Base-by-base conservation (phyloP, 371 early-diverging fungal genomes). In the Dichotomocladium elegans region DNA sequence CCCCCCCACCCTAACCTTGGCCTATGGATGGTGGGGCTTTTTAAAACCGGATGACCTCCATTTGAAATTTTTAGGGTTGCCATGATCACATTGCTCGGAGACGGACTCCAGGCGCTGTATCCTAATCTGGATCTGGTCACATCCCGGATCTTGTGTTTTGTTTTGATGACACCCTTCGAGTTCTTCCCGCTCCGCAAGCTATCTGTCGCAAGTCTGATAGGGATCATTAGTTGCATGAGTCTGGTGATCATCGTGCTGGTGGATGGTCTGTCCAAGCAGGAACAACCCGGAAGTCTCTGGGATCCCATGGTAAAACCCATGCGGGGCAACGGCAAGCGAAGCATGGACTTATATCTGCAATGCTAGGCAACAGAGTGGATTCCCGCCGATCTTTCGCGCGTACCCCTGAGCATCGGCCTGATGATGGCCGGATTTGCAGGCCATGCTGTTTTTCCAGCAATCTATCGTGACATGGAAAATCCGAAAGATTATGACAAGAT, bases 371-470 rank as follows among this genome's bases (percentile, higher is more conserved):
- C 68, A 10, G 62, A 64, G 59, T 22, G 60, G 30, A 43, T 62
- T 51, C 64, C 70, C 48, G 21, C 53, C 51, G 54, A 61, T 49
- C 50, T 55, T 14, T 53, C 50, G 15, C 57, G 43, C 41, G 42
- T 67, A 1, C 70, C 72, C 28, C 58, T 68, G 21, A 59, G 61
- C 54, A 72, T 65, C 52, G 72, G 66, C 2, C 54, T 69, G 27
- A 66, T 72, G 31, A 69, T 72, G 70, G 65, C 69, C 33, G 72
- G 66, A 3, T 74, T 64, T 60, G 54, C 60, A 7, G 81, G 83
- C 28, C 87, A 86, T 63, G 78, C 83, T 12, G 82, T 86, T 3
- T 82, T 85, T 53, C 86, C 90, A 7, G 61, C 65, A 67, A 71
- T 88, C 17, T 86, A 87, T 50, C 66, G 78, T 4, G 88, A 88